These are phyloP conservation scores for Colletotrichum sp. DNA, from an alignment of 2,329 filamentous ascomycete species.

Conservation along the genomic window DNA sequence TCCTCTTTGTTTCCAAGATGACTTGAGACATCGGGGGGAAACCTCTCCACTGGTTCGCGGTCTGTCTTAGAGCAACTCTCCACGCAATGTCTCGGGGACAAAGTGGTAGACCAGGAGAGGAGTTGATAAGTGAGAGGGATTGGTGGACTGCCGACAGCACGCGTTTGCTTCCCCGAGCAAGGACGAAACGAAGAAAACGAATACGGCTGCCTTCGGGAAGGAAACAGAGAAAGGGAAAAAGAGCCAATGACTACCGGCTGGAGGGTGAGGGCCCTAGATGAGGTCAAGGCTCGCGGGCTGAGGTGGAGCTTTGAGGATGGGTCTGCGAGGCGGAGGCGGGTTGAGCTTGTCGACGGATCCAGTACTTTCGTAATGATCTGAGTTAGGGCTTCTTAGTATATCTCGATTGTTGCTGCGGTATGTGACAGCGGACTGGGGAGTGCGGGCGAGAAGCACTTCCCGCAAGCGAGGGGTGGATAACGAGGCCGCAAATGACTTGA, in stretches of 20 bases:
- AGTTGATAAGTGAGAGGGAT: constrained; percentile 1
- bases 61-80: constrained; percentile 21
- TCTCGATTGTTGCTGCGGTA: constrained; percentile 18
- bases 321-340: constrained; percentile 9
- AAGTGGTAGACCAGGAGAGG: neutral
- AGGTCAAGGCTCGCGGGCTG: constrained; percentile 17
- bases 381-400: constrained; percentile 17
- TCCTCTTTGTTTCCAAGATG: constrained; percentile 34
- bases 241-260: constrained; percentile 12
- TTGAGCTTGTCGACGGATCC: constrained; percentile 14
- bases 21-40: constrained; percentile 35
- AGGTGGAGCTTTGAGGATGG: constrained; percentile 19
- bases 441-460: constrained; percentile 6
- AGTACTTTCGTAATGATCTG: constrained; percentile 16
- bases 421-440: constrained; percentile 12
- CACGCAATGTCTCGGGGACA: constrained; percentile 20
- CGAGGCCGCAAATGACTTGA: constrained; percentile 15
- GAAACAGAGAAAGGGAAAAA: constrained; percentile 4
- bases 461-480: constrained; percentile 17
- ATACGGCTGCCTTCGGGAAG: neutral
- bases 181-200: neutral
- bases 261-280: constrained; percentile 20
- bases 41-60: constrained; percentile 28
- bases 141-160: neutral
- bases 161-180: constrained; percentile 9